Evolutionary conservation across 2,329 filamentous ascomycete genomes (phyloP), one percentile per base, ranked within the genome.

Genomic region (Diaporthe vexans): DNA sequence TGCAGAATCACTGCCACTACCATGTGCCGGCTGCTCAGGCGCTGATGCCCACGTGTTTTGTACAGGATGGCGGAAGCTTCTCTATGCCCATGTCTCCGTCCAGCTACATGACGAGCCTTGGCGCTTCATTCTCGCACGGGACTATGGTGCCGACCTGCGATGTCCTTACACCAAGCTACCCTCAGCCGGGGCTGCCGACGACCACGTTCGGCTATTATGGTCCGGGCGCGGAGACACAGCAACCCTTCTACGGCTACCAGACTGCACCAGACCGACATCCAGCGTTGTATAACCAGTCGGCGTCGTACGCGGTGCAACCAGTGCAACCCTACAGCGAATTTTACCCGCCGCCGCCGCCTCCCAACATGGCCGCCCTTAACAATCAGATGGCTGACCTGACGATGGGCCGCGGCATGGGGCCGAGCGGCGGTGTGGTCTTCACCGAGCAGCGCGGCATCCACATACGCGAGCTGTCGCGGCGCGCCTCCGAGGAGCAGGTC

Each of bases 401-500:
- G 6, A 29, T 72, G 17, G 52, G 48, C 6, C 40, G 37, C 11
- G 29, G 11, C 8, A 17, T 15, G 17, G 48, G 40, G 17, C 43
- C 19, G 52, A 21, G 56, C 24, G 56, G 72, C 35, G 70, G 59
- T 61, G 54, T 73, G 1, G 65, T 76, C 65, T 73, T 59, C 58
- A 76, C 75, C 6, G 75, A 76, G n/a, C 75, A 76, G 71, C 73
- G 75, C 11, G 75, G 75, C 24, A 70, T 76, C 26, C 71, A 63
- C 57, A 75, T 76, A 26, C 71, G 75, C 48, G 71, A 76, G 43
- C 74, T 76, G 40, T 71, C 75, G 4, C 65, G 71, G 35, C 73
- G 73, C 17, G 71, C 73, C 21, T 67, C 75, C 43, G 73, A 51
- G 10, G 71, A 70, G 11, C 73, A 75, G 43, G 71, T 76, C 37